Evolutionary conservation across 345 rosid genomes (phyloP), one percentile per base, ranked within the genome.

Genomic region (Eucalyptus brandiana): DNA sequence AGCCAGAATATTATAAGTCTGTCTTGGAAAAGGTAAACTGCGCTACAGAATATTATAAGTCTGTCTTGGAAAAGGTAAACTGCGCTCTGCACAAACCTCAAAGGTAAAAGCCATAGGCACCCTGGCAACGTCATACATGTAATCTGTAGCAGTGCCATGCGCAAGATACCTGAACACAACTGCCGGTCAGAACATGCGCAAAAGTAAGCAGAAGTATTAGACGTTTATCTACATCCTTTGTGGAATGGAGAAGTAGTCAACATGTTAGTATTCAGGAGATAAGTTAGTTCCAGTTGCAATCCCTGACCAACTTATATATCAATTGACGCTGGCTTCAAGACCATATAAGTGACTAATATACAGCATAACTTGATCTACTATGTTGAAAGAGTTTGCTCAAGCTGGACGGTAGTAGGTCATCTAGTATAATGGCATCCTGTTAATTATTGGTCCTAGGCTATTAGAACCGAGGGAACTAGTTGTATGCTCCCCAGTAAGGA

Each of bases 51-150:
- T 67, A 42, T 76, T 45, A 44, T 37, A 49, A 90, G 47, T 3
- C 85, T 44, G 44, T 90, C 5, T 3, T 21, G 47, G n/a, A 87
- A 90, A 89, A 65, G 54, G 18, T 87, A 72, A 86, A 80, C 54
- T 48, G 90, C 26, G 44, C 88, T 92, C 89, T 83, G 88, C 62
- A 91, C 95, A 91, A 87, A 97, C 99, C 99, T 98, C 99, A 87
- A 98, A 98, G 92, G 99, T 97, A 93, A 97, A 98, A 88, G 99
- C 96, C 99, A 97, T 96, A 42, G 99, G 99, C 88, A 94, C 97
- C 93, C 91, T 95, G 28, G 93, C 94, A 90, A 97, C 90, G 42
- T 97, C 98, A 60, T 95, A 96, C 94, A 98, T 97, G 94, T 95
- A 98, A 92, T 98, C 99, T 23, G 99, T 97, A 86, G 99, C 99